These are phyloP conservation scores for Monotropa hypopitys DNA, from an alignment of 179 eudicot genomes.

Conservation along the genomic window DNA sequence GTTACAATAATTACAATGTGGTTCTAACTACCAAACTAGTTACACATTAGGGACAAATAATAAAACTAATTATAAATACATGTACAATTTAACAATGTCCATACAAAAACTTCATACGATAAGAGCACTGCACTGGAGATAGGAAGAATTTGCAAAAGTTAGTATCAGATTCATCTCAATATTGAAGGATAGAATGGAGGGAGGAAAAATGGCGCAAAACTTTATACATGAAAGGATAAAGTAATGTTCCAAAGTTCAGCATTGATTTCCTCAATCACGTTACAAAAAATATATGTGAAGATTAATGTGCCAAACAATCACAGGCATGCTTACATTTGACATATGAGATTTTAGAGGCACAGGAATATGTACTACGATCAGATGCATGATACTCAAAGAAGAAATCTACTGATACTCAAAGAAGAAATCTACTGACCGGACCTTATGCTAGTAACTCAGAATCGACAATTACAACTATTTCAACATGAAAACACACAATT, in stretches of 20 bases:
- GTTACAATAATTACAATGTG: too few relatives aligned
- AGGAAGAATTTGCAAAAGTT: neutral
- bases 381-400: neutral
- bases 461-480: neutral
- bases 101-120: neutral
- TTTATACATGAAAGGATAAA: neutral
- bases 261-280: neutral
- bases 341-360: neutral
- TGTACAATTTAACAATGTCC: too few relatives aligned
- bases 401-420: neutral
- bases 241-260: neutral
- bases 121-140: too few relatives aligned
- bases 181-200: neutral
- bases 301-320: neutral
- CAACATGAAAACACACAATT: neutral
- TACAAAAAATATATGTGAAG: neutral
- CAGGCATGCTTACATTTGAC: neutral
- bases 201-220: neutral
- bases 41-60: too few relatives aligned
- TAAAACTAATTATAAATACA: too few relatives aligned
- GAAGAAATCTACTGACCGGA: neutral
- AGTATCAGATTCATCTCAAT: neutral
- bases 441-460: neutral
- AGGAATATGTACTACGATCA: neutral
- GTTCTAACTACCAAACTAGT: too few relatives aligned